Evolutionary conservation across 2,329 filamentous ascomycete genomes (phyloP).

Genomic region (Colletotrichum abscissum): DNA sequence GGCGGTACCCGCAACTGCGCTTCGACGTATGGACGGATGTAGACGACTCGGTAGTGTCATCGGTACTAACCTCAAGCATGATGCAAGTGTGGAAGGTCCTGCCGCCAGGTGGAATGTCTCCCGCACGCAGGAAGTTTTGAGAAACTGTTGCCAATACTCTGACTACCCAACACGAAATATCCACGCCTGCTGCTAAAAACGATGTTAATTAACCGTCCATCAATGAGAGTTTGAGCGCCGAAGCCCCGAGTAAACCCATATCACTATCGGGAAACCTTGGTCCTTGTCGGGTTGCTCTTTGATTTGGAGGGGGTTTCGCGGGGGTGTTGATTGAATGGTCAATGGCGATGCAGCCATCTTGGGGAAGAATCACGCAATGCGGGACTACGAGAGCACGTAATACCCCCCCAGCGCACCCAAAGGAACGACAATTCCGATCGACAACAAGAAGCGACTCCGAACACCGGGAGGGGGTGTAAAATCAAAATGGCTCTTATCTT

Average conservation of each 20-base stretch:
- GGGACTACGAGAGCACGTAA: slow-evolving; percentile 36
- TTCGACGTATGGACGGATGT: not conserved
- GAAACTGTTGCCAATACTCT: no score
- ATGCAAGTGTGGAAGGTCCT: not conserved
- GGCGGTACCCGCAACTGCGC: not conserved
- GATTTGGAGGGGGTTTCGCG: not conserved
- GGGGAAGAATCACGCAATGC: slow-evolving; percentile 36
- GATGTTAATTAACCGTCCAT: not conserved
- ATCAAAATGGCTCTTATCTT: not conserved
- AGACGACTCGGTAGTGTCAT: not conserved
- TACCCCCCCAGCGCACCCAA: slow-evolving; percentile 14
- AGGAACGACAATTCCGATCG: not conserved
- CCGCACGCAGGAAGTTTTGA: no score
- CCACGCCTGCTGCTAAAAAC: not conserved
- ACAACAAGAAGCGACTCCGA: slow-evolving; percentile 13
- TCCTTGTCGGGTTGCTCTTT: not conserved
- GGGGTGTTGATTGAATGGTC: slow-evolving; percentile 6
- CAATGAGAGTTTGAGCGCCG: not conserved
- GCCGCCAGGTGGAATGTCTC: no score
- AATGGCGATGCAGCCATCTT: slow-evolving; percentile 36
- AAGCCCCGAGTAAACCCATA: not conserved
- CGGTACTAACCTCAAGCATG: not conserved
- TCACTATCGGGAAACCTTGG: slow-evolving; percentile 28
- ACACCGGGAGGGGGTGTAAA: not conserved
- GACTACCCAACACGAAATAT: no score